Evolutionary conservation across 2,329 filamentous ascomycete genomes (phyloP).

Genomic region (Fusarium incarnatum): DNA sequence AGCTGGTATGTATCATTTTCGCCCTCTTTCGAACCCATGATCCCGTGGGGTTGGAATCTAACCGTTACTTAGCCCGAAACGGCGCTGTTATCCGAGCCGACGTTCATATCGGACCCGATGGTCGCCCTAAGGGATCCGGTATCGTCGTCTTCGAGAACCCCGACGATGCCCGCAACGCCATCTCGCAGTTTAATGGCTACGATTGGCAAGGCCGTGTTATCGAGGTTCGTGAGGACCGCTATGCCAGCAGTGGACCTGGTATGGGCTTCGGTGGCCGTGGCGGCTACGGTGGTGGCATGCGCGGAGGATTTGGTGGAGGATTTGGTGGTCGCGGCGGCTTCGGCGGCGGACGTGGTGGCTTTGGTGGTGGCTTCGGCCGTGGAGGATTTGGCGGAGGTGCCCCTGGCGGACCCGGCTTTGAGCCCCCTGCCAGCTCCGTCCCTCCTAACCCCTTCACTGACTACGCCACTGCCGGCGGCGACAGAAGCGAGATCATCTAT

Average conservation of each 20-base stretch:
- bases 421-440: conserved; percentile 61
- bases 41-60: conserved; percentile 11
- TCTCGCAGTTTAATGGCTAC: conserved; percentile 97
- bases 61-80: conserved; percentile 59
- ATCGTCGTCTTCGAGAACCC: conserved; percentile 96
- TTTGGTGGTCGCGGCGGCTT: conserved; percentile 64
- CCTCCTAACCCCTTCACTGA: conserved; percentile 94
- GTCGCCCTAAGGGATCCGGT: conserved; percentile 94
- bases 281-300: conserved; percentile 68
- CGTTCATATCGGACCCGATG: conserved; percentile 91
- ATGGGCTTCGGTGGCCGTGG: conserved; percentile 68
- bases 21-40: neutral
- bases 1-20: conserved; percentile 76
- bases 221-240: conserved; percentile 96
- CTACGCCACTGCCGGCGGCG: conserved; percentile 86
- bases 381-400: conserved; percentile 60
- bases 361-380: conserved; percentile 59
- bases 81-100: conserved; percentile 93
- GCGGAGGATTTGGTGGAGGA: conserved; percentile 69
- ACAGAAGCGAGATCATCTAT: conserved; percentile 86
- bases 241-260: conserved; percentile 72
- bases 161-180: conserved; percentile 94
- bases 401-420: conserved; percentile 54
- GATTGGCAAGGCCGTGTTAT: conserved; percentile 96
- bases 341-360: conserved; percentile 57